These are phyloP conservation scores for Tolypocladium ovalisporum DNA, from an alignment of 2,329 filamentous ascomycete species.

Conservation along the genomic window DNA sequence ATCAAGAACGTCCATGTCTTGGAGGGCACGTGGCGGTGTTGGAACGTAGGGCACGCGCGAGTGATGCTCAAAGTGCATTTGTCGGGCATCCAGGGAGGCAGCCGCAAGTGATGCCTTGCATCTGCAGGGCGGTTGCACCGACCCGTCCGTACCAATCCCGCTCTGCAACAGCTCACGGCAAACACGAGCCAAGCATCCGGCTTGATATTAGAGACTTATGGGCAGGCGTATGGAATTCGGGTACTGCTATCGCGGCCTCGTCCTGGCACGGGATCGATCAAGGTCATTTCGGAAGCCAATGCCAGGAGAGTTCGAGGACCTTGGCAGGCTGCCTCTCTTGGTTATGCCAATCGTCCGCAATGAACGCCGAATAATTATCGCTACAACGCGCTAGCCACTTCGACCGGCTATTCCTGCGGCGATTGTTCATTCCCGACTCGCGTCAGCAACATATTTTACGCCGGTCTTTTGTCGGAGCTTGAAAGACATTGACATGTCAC, in stretches of 20 bases:
- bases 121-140: neutral
- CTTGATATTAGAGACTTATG: neutral
- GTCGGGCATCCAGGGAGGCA: neutral
- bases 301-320: no score
- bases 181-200: neutral
- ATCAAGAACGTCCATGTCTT: neutral
- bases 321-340: no score
- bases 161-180: neutral
- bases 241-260: neutral
- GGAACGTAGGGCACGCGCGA: neutral
- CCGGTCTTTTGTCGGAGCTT: neutral
- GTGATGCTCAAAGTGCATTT: neutral
- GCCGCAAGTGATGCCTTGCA: neutral
- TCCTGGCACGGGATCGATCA: neutral
- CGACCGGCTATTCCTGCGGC: no score
- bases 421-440: neutral
- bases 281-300: no score
- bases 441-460: neutral
- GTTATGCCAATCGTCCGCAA: no score
- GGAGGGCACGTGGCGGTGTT: neutral
- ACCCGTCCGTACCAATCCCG: neutral
- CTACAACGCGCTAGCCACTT: neutral
- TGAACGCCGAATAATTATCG: neutral
- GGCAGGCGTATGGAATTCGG: neutral
- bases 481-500: neutral